Evolutionary conservation across 306 rosid genomes (phyloP), one percentile per base, ranked within the genome.

Genomic region (Quercus robur): DNA sequence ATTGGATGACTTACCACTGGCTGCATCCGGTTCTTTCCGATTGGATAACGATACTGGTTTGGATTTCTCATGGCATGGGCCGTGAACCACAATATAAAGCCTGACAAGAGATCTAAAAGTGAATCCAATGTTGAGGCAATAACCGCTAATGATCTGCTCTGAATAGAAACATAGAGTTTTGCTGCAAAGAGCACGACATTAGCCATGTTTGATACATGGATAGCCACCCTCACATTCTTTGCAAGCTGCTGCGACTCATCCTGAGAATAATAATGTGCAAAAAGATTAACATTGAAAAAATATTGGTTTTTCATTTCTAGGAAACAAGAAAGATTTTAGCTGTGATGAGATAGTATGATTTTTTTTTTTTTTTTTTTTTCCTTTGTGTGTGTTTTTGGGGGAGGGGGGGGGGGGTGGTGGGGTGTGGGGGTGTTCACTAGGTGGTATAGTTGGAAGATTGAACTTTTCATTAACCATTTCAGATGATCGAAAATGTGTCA

Each of bases 101-200:
- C 97, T 5, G 97, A 93, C 81, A 93, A 71, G 70, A 93, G 97
- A 78, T 93, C 97, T 85, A 91, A 80, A 69, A 93, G 97, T 31
- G 97, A 91, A 74, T 93, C 98, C 82, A 93, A 55, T n/a, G 98
- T 93, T 63, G 98, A 93, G 71, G 98, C 98, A 77, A 93, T 88
- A 31, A 93, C 94, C 0, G 98, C 89, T 61, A 93, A 73, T 26
- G 98, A 93, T 84, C 77, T 77, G 81, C 98, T 93, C 76, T 81
- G 82, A 33, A 87, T 10, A 38, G 97, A 93, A 63, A 97, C 97
- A 7, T 79, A 93, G 55, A 89, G 88, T 80, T 91, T 93, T 20
- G 93, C 90, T 2, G 38, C 87, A 86, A 93, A 93, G 28, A 93
- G 91, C 66, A 87, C 79, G 78, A 91, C 61, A 51, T 93, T 93